Evolutionary conservation across 495 filamentous ascomycete species (phyloP).

Genomic region (Talaromyces ruber): DNA sequence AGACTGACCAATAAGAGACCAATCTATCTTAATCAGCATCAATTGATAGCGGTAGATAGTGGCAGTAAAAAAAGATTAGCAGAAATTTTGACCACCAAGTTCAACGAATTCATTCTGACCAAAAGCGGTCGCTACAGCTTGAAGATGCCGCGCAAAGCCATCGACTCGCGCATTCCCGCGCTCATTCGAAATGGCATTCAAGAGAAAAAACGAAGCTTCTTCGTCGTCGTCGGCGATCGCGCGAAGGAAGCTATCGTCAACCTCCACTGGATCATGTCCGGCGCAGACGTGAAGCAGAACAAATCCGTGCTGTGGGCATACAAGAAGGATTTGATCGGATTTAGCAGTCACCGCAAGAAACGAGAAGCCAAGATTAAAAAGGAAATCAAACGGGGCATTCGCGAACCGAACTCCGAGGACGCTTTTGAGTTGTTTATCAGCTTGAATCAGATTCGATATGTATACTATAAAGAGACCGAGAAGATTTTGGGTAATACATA

Average conservation of each 20-base stretch:
- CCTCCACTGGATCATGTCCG: conserved; percentile 88
- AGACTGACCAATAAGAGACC: not conserved
- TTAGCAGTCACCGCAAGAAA: conserved; percentile 95
- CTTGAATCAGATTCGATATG: conserved; percentile 93
- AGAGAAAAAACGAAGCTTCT: conserved; percentile 96
- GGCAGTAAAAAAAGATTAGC: conserved; percentile 4
- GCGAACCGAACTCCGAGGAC: conserved; percentile 92
- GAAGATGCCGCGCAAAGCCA: conserved; percentile 48
- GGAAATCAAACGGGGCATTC: conserved; percentile 90
- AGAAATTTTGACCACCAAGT: conserved; percentile 3
- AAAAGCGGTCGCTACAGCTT: not conserved
- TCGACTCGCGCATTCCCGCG: conserved; percentile 90
- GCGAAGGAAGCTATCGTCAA: conserved; percentile 97
- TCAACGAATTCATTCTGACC: not conserved
- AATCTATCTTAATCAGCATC: not conserved
- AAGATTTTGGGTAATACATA: conserved; percentile 98
- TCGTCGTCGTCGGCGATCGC: conserved; percentile 91
- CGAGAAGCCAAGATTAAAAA: conserved; percentile 96
- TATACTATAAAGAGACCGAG: conserved; percentile 99
- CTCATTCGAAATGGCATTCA: conserved; percentile 93
- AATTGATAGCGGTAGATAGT: not conserved
- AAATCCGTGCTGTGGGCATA: conserved; percentile 99
- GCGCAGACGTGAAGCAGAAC: conserved; percentile 85
- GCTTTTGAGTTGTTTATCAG: conserved; percentile 98
- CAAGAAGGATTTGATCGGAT: conserved; percentile 92